phyloP scores from a whole-genome alignment of 2,329 filamentous ascomycete species.

The Penicillium sp. region DNA sequence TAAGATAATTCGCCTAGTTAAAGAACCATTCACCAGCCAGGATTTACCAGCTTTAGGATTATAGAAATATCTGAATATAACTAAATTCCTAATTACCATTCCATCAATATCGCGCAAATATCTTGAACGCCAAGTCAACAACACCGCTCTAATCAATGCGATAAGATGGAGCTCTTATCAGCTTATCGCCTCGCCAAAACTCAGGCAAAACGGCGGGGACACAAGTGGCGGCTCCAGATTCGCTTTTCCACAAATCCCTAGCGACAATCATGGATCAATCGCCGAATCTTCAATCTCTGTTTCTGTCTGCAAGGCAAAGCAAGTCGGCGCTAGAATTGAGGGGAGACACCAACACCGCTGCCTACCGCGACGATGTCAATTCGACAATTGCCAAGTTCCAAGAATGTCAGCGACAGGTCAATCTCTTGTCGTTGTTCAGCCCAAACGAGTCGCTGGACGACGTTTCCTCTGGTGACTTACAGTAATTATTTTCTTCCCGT shows the following conservation, averaged over 20 bases:
- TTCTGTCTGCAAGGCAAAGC: slow-evolving; percentile 54
- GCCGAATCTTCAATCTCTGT: slow-evolving; percentile 56
- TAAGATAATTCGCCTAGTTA: too few relatives aligned
- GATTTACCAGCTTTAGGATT: too few relatives aligned
- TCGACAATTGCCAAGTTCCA: slow-evolving; percentile 68
- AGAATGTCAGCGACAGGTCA: slow-evolving; percentile 66
- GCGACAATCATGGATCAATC: slow-evolving; percentile 43
- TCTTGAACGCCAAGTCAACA: too few relatives aligned
- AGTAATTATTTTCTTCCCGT: slow-evolving; percentile 47
- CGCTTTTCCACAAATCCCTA: slow-evolving; percentile 1
- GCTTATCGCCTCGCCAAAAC: slow-evolving; percentile 25
- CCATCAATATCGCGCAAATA: too few relatives aligned
- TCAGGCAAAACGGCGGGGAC: slow-evolving; percentile 23
- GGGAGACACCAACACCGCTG: slow-evolving; percentile 62
- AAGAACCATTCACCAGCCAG: too few relatives aligned
- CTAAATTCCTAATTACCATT: too few relatives aligned
- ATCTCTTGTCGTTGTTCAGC: slow-evolving; percentile 78
- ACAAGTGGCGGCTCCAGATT: slow-evolving; percentile 1
- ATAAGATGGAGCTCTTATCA: slow-evolving; percentile 18
- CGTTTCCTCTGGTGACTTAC: slow-evolving; percentile 76
- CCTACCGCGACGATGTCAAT: slow-evolving; percentile 66
- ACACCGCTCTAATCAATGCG: too few relatives aligned
- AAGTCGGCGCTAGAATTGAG: slow-evolving; percentile 59
- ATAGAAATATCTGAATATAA: too few relatives aligned
- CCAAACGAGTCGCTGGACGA: slow-evolving; percentile 87